Evolutionary conservation across 2,329 filamentous ascomycete genomes (phyloP).

Genomic region (Arachnomyces sp.): DNA sequence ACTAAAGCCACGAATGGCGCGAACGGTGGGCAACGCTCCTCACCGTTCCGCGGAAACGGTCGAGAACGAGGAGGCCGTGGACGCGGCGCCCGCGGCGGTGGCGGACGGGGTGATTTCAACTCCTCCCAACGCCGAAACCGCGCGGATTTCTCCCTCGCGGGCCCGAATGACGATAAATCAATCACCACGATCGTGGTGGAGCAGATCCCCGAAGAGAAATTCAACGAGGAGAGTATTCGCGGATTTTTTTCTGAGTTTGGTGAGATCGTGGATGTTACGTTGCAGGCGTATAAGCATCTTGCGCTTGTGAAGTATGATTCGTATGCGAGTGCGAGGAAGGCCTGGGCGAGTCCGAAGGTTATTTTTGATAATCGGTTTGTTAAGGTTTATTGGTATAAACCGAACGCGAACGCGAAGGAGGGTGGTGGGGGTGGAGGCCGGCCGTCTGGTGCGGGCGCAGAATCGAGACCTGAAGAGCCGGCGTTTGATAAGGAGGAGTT

Average conservation of each 20-base stretch:
- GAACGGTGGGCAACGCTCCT: constrained; percentile 17
- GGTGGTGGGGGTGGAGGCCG: constrained; percentile 23
- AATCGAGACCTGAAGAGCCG: constrained; percentile 30
- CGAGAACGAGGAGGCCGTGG: constrained; percentile 23
- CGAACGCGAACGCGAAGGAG: constrained; percentile 29
- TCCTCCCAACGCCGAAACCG: constrained; percentile 31
- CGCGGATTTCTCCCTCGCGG: constrained; percentile 46
- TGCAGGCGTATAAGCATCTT: constrained; percentile 46
- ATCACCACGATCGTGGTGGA: constrained; percentile 52
- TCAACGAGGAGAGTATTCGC: constrained; percentile 45
- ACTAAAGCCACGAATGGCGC: constrained; percentile 11
- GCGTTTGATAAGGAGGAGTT: constrained; percentile 47
- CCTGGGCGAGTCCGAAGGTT: constrained; percentile 53
- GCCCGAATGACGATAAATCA: constrained; percentile 44
- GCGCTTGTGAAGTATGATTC: constrained; percentile 49
- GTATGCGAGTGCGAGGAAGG: constrained; percentile 44
- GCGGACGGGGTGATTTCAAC: constrained; percentile 34
- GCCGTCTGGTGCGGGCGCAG: constrained; percentile 10
- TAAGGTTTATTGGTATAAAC: constrained; percentile 55
- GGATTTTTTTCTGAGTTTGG: constrained; percentile 53
- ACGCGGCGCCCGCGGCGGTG: constrained; percentile 33
- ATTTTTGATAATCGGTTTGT: constrained; percentile 58
- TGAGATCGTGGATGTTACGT: constrained; percentile 44
- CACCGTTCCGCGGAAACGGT: constrained; percentile 10
- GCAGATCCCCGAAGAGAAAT: constrained; percentile 52